Percentiles rank a stretch among this genome's conserved stretches.
Conservation (phyloP, 768 basidiomycete genomes). For the Serendipita indica region DNA sequence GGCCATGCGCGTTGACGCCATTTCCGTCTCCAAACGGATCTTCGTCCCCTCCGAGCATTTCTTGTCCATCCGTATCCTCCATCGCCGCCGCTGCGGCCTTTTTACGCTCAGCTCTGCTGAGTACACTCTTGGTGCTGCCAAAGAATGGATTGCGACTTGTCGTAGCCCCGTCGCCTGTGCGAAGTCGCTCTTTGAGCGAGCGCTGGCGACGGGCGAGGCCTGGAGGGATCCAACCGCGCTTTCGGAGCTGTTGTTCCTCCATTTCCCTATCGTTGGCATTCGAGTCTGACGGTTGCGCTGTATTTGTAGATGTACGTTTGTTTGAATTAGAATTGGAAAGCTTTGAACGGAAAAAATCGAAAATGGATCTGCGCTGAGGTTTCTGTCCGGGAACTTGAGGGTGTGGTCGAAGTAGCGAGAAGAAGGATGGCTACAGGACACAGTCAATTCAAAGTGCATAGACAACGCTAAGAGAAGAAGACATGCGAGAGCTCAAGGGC, state of each 20-base stretch:
- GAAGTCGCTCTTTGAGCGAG: slow-evolving; percentile 6
- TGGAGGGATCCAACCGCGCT: slow-evolving; percentile 3
- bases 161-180: not conserved
- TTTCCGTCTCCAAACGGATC: slow-evolving; percentile 5
- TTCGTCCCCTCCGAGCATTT: not conserved
- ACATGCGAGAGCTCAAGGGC: not conserved
- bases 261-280: not conserved
- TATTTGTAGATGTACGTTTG: not conserved
- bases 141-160: not conserved
- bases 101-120: not conserved
- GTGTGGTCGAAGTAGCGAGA: slow-evolving; percentile 7
- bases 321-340: not conserved
- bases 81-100: not conserved
- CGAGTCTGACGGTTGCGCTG: not conserved
- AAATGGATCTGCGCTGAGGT: slow-evolving; percentile 4
- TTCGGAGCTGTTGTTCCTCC: slow-evolving; percentile 1
- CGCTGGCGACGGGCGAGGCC: slow-evolving; percentile 5
- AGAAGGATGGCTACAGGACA: slow-evolving; percentile 6
- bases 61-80: not conserved
- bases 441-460: not conserved
- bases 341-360: slow-evolving; percentile 2
- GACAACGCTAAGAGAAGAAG: not conserved
- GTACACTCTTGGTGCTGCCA: not conserved
- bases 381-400: not conserved
- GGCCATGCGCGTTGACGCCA: not conserved